Percentiles rank a stretch among this genome's conserved stretches.
Evolutionary conservation across 257 asterid genomes (phyloP).

Genomic region (Nicotiana otophora): DNA sequence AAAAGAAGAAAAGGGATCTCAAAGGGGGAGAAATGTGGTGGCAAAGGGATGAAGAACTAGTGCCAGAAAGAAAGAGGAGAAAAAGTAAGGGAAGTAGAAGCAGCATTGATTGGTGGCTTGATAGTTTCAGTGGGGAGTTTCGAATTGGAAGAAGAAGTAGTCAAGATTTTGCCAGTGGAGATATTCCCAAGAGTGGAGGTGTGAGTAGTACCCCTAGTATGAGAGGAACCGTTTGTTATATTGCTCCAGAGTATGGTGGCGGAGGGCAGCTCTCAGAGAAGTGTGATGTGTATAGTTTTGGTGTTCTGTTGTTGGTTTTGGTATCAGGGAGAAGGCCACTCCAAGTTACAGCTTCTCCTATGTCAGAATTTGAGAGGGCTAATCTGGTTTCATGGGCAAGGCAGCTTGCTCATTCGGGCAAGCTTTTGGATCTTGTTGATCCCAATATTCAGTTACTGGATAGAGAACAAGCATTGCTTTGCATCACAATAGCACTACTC

Average conservation of each 20-base stretch:
- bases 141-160: slow-evolving; percentile 59
- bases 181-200: slow-evolving; percentile 82
- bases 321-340: slow-evolving; percentile 91
- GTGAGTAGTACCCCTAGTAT: slow-evolving; percentile 92
- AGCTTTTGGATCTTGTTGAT: slow-evolving; percentile 74
- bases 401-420: slow-evolving; percentile 71
- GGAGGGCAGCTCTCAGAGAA: slow-evolving; percentile 66
- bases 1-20: slow-evolving; percentile 52
- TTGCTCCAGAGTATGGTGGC: slow-evolving; percentile 78
- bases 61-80: slow-evolving; percentile 51
- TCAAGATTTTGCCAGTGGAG: slow-evolving; percentile 70
- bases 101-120: slow-evolving; percentile 83
- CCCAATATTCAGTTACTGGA: slow-evolving; percentile 48
- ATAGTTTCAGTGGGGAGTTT: slow-evolving; percentile 80
- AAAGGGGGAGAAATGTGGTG: slow-evolving; percentile 63
- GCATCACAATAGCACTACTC: slow-evolving; percentile 71
- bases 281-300: slow-evolving; percentile 88
- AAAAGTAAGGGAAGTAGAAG: slow-evolving; percentile 44
- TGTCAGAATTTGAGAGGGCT: slow-evolving; percentile 90
- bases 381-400: slow-evolving; percentile 89
- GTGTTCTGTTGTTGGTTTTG: slow-evolving; percentile 67
- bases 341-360: slow-evolving; percentile 88
- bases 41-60: slow-evolving; percentile 65
- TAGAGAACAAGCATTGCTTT: slow-evolving; percentile 52
- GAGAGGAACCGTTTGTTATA: slow-evolving; percentile 95